Evolutionary conservation across 768 basidiomycete genomes (phyloP).

Genomic region (Cyathus striatus): DNA sequence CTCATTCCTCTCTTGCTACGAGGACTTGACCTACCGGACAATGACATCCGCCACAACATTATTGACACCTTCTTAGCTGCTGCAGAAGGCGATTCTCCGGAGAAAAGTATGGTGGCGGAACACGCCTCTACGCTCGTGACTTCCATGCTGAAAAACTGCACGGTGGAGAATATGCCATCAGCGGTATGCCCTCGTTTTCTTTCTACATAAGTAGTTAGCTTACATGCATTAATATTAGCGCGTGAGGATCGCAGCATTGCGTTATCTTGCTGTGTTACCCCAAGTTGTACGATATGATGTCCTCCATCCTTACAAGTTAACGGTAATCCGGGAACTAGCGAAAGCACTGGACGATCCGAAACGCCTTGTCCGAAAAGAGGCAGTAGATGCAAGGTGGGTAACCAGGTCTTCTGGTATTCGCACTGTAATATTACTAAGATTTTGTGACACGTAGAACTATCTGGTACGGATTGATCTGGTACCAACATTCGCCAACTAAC

Average conservation of each 20-base stretch:
- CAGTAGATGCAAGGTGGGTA: constrained; percentile 81
- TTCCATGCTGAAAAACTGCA: constrained; percentile 65
- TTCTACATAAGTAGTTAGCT: neutral
- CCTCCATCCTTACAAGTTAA: constrained; percentile 74
- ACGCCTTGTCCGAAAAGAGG: constrained; percentile 76
- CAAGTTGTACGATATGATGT: constrained; percentile 74
- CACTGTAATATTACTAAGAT: constrained; percentile 1
- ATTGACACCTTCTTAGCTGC: constrained; percentile 75
- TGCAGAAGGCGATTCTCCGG: constrained; percentile 51
- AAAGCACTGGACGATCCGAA: constrained; percentile 87
- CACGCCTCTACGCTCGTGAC: constrained; percentile 70
- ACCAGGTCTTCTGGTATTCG: constrained; percentile 7
- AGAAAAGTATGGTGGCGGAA: constrained; percentile 48
- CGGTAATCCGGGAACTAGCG: constrained; percentile 69
- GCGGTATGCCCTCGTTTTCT: constrained; percentile 34
- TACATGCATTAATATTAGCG: constrained; percentile 36
- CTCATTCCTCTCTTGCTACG: constrained; percentile 86
- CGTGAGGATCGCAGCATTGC: constrained; percentile 72
- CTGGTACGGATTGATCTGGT: constrained; percentile 35
- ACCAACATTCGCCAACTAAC: constrained; percentile 5
- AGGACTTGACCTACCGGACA: constrained; percentile 73
- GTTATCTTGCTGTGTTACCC: constrained; percentile 71
- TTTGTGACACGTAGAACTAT: constrained; percentile 30
- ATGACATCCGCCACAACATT: constrained; percentile 70
- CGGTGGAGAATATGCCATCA: constrained; percentile 44